Conservation (phyloP, 768 basidiomycete species). For the Podaxis sp. region DNA sequence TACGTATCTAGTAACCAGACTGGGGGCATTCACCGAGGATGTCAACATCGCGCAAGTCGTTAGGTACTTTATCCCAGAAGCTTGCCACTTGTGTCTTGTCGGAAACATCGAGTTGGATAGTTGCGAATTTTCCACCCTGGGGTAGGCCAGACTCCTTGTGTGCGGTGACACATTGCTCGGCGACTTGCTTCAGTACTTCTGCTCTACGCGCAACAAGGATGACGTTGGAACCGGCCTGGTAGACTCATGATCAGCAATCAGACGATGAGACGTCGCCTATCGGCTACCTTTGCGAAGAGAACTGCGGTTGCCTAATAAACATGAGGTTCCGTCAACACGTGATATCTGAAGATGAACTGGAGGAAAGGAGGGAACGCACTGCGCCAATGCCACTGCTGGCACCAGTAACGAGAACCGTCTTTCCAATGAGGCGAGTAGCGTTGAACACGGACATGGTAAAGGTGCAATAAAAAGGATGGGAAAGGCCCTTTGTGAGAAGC, state of each 20-base stretch:
- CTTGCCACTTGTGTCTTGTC: conserved; percentile 70
- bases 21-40: conserved; percentile 64
- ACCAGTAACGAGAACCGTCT: conserved; percentile 86
- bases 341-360: neutral
- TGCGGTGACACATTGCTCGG: conserved; percentile 62
- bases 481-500: neutral
- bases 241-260: neutral
- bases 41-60: conserved; percentile 71
- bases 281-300: conserved; percentile 78
- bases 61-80: conserved; percentile 71
- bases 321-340: neutral
- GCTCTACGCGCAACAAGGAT: conserved; percentile 79
- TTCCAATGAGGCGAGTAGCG: conserved; percentile 73
- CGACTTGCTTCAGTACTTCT: conserved; percentile 71
- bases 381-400: conserved; percentile 91
- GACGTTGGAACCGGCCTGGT: conserved; percentile 81
- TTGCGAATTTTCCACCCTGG: conserved; percentile 75
- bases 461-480: neutral
- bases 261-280: neutral
- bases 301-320: conserved; percentile 71
- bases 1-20: neutral
- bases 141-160: conserved; percentile 71
- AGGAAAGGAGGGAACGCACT: conserved; percentile 39
- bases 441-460: conserved; percentile 75
- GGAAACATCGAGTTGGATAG: conserved; percentile 75